phyloP scores from a whole-genome alignment of 805 yeast species.

The Vanderwaltozyma yarrowii region DNA sequence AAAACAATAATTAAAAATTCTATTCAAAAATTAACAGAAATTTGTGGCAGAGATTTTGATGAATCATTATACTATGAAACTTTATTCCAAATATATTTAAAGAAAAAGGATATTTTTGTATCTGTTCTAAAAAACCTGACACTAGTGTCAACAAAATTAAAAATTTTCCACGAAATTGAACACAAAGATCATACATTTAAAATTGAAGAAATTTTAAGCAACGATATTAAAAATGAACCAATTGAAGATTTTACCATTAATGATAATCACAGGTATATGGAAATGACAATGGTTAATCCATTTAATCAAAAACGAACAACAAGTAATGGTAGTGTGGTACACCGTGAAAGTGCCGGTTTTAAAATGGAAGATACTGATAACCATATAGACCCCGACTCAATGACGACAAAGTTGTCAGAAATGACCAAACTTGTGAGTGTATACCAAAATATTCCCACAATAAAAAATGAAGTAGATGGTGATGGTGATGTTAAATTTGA shows the following conservation, averaged over 20 bases:
- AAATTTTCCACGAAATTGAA: slow-evolving; percentile 22
- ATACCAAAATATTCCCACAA: slow-evolving; percentile 12
- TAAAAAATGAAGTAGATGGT: slow-evolving; percentile 6
- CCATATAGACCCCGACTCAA: slow-evolving; percentile 1
- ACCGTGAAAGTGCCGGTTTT: slow-evolving; percentile 7
- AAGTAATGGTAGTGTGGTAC: slow-evolving; percentile 19
- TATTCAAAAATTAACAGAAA: slow-evolving; percentile 9
- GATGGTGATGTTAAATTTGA: slow-evolving; percentile 1
- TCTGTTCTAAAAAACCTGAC: slow-evolving; percentile 8
- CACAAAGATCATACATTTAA: slow-evolving; percentile 13
- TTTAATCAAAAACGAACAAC: slow-evolving; percentile 11
- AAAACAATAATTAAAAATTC: slow-evolving; percentile 3
- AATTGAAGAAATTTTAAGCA: slow-evolving; percentile 2
- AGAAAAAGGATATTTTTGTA: slow-evolving; percentile 8
- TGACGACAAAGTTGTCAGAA: slow-evolving; percentile 18
- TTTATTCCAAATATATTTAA: slow-evolving; percentile 9
- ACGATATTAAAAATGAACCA: background rate
- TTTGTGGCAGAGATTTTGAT: slow-evolving; percentile 24
- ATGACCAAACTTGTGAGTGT: slow-evolving; percentile 28
- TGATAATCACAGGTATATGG: slow-evolving; percentile 13
- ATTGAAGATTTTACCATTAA: background rate
- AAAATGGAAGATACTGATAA: background rate
- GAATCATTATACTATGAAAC: slow-evolving; percentile 16
- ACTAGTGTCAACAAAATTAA: slow-evolving; percentile 18
- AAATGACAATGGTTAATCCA: slow-evolving; percentile 30